Evolutionary conservation across 768 basidiomycete genomes (phyloP), one percentile per base, ranked within the genome.

Genomic region (Mycena rosella): DNA sequence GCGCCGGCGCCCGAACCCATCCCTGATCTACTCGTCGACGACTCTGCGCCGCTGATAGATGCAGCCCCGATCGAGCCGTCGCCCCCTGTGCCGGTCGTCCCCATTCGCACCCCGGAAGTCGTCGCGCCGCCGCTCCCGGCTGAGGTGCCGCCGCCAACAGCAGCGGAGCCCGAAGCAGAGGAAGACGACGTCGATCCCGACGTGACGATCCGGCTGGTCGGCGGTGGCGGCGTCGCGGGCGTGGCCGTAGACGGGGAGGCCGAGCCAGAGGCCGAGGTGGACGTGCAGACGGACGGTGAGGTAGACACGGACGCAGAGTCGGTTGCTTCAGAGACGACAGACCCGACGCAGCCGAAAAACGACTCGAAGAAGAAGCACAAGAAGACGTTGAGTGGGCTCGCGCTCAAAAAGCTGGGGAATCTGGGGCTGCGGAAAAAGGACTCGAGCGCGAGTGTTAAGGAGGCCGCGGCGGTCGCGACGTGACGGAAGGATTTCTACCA

Each of bases 171-270:
- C 26, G 42, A 44, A 22, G 44, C 53, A 29, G 45, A 69, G 58
- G 75, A 73, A 3, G 73, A 63, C 26, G 69, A 74, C 18, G 69
- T 67, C 20, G 51, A 69, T 24, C 73, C 81, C 22, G 82, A 83
- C 51, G 78, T 82, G 14, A 88, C 87, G 15, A 83, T 91, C 57
- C 86, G 88, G 48, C 75, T 91, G 17, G 84, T 91, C n/a, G 89
- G 88, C 22, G 86, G 83, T 2, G 85, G 85, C 22, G 87, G 87
- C 20, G 77, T 80, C 26, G 74, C 79, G 32, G 88, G 87, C 24
- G 65, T 75, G 32, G 8, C 42, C 17, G 10, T 15, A 34, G 32
- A 34, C 3, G 76, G 78, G 42, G 76, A 76, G 22, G 69, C 40
- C 32, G 55, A 24, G 5, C 11, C 26, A 10, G 42, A 36, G 15